Conservation (phyloP, 2,329 filamentous ascomycete genomes). For the Trichoderma brevicompactum region DNA sequence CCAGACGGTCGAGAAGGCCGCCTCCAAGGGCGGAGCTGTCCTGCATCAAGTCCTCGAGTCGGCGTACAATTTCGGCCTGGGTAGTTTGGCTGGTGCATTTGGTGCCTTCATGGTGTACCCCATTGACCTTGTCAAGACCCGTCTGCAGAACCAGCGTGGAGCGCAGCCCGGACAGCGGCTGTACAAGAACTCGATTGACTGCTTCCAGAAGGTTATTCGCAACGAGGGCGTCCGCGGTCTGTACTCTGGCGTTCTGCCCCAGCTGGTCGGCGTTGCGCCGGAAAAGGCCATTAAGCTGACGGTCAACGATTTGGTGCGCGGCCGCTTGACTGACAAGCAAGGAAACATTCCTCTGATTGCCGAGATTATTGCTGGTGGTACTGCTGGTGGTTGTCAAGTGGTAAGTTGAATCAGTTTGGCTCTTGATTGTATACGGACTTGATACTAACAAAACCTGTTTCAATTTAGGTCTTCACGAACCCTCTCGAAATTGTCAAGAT, state of each 20-base stretch:
- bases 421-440: not conserved
- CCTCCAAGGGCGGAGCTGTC: constrained; percentile 44
- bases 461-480: constrained; percentile 83
- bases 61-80: constrained; percentile 86
- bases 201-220: constrained; percentile 86
- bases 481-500: constrained; percentile 99
- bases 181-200: constrained; percentile 98
- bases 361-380: constrained; percentile 86
- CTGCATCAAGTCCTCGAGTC: constrained; percentile 68
- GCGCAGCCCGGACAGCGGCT: constrained; percentile 80
- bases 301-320: constrained; percentile 90
- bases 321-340: constrained; percentile 74
- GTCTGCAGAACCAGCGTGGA: constrained; percentile 95
- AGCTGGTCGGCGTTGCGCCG: constrained; percentile 96
- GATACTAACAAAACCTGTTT: not conserved
- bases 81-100: constrained; percentile 90
- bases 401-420: constrained; percentile 58
- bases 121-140: constrained; percentile 97
- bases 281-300: constrained; percentile 99
- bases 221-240: constrained; percentile 90
- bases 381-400: constrained; percentile 93
- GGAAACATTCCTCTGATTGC: constrained; percentile 71
- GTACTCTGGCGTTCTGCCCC: constrained; percentile 92
- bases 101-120: constrained; percentile 99
- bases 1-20: constrained; percentile 44